A percentile compares a stretch with the other conserved stretches of the same genome.
Evolutionary conservation across 495 filamentous ascomycete genomes (phyloP).

Genomic region (Mytilinidion resinicola): DNA sequence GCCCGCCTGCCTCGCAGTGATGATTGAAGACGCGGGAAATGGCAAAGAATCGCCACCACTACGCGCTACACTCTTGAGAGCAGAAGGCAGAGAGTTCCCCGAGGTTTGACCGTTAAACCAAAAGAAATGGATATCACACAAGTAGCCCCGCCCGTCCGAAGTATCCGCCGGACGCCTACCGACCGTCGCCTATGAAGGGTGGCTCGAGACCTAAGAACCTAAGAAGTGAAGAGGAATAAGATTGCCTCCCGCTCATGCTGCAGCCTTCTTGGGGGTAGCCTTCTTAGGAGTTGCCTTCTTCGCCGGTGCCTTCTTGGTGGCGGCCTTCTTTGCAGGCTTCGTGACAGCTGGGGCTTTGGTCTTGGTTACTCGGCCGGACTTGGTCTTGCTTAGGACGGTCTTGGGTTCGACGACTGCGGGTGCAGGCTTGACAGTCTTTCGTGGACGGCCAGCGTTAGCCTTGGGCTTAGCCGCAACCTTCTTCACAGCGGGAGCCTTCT

Average conservation of each 20-base stretch:
- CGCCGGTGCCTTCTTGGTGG: slow-evolving; percentile 54
- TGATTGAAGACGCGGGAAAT: no score
- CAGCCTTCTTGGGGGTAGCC: slow-evolving; percentile 25
- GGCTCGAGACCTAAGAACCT: not conserved
- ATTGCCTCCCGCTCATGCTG: slow-evolving; percentile 16
- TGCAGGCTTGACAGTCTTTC: slow-evolving; percentile 32
- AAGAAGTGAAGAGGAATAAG: slow-evolving; percentile 4
- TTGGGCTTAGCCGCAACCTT: slow-evolving; percentile 38
- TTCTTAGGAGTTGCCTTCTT: slow-evolving; percentile 39
- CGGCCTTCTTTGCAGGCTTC: slow-evolving; percentile 55
- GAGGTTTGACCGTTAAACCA: no score
- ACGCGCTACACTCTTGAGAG: no score
- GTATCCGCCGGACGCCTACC: no score
- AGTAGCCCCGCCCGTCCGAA: not conserved
- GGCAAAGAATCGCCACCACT: no score
- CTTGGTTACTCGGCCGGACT: slow-evolving; percentile 87
- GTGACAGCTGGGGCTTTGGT: slow-evolving; percentile 55
- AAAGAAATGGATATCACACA: no score
- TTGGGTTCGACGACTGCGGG: slow-evolving; percentile 69
- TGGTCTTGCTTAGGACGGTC: slow-evolving; percentile 73
- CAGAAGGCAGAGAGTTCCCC: no score
- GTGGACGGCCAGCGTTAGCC: slow-evolving; percentile 21
- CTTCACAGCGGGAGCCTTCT: slow-evolving; percentile 45
- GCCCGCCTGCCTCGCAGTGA: no score
- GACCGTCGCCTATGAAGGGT: no score